Percentiles rank a stretch among this genome's conserved stretches.
These are phyloP conservation scores for Eleusine coracana DNA, from an alignment of 176 grass and related monocot genomes.

Conservation along the genomic window DNA sequence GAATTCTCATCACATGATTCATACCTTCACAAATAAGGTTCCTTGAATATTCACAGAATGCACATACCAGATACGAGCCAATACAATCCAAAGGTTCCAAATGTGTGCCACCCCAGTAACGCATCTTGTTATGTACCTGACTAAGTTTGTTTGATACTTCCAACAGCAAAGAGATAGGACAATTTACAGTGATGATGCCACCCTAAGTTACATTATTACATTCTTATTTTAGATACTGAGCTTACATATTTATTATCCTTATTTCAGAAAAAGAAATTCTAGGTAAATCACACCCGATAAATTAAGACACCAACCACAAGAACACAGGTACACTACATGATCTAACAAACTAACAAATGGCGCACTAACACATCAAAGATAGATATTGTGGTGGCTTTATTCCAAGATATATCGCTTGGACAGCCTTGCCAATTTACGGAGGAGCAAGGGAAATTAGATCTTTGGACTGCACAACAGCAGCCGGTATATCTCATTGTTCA, in stretches of 20 bases:
- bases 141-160: background rate
- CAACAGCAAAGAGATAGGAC: background rate
- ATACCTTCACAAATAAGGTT: too few species aligned
- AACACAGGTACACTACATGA: slow-evolving; percentile 17
- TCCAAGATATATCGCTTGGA: background rate
- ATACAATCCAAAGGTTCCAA: background rate
- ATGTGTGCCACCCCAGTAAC: background rate
- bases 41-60: too few species aligned
- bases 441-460: slow-evolving; percentile 8
- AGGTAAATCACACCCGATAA: background rate
- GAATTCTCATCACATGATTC: too few species aligned
- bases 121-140: background rate
- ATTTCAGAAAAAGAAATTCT: slow-evolving; percentile 13
- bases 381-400: slow-evolving; percentile 20
- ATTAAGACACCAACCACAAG: background rate
- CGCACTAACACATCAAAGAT: slow-evolving; percentile 30
- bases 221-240: background rate
- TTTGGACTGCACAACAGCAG: slow-evolving; percentile 66
- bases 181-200: background rate
- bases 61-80: too few species aligned
- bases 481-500: slow-evolving; percentile 73
- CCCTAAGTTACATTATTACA: background rate
- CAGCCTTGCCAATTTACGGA: slow-evolving; percentile 13
- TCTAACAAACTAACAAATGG: slow-evolving; percentile 22
- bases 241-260: slow-evolving; percentile 33